A percentile compares a stretch with the other conserved stretches of the same genome.
These are phyloP conservation scores for Cichorium intybus DNA, from an alignment of 140 eudicot genomes.

Conservation along the genomic window DNA sequence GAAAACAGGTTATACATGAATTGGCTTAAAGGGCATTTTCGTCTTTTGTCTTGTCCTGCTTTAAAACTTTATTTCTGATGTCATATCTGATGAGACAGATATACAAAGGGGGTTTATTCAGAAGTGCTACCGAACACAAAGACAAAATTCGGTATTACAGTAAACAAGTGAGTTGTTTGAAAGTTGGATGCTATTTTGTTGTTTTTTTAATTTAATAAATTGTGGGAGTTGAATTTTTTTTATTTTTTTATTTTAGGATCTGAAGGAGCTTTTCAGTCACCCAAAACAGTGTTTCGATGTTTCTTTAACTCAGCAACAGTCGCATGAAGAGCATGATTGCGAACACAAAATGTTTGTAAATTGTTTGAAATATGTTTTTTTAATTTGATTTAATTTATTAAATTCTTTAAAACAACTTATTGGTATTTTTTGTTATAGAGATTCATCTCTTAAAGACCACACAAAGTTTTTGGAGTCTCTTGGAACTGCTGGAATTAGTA, in stretches of 20 bases:
- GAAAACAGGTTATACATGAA: conserved; percentile 71
- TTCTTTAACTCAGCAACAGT: too few relatives aligned
- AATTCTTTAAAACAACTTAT: neutral
- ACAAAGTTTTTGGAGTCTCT: too few relatives aligned
- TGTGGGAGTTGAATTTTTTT: neutral
- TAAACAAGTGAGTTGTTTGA: too few relatives aligned
- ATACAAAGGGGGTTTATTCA: too few relatives aligned
- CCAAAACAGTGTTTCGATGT: conserved; percentile 89
- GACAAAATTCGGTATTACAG: too few relatives aligned
- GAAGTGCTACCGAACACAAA: too few relatives aligned
- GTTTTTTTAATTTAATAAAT: neutral
- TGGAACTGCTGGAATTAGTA: too few relatives aligned
- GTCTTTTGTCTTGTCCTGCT: too few relatives aligned
- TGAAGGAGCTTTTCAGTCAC: conserved; percentile 75
- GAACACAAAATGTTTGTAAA: conserved; percentile 55
- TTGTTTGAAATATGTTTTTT: neutral
- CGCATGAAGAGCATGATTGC: conserved; percentile 75
- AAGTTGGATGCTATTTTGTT: too few relatives aligned
- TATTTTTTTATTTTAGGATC: conserved; percentile 58
- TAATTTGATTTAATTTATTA: neutral
- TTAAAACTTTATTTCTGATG: neutral
- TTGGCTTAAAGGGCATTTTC: too few relatives aligned
- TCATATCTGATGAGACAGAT: too few relatives aligned
- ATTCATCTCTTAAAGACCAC: too few relatives aligned
- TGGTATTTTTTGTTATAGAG: conserved; percentile 26